These are phyloP conservation scores for Leccinum truebloodii DNA, from an alignment of 768 basidiomycete species.

Conservation along the genomic window DNA sequence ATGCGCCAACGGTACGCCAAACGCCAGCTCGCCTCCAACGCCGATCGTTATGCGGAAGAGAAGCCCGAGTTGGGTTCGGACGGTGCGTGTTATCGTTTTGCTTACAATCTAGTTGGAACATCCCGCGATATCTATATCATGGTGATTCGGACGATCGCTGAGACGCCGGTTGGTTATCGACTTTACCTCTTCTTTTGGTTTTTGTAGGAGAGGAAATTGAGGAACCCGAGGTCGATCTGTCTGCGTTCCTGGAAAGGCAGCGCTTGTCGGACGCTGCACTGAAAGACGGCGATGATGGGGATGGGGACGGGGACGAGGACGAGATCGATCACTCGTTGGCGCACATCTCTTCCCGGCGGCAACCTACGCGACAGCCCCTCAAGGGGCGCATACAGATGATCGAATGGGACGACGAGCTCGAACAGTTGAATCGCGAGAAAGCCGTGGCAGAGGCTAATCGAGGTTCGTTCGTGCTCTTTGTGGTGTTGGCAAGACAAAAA, in stretches of 20 bases:
- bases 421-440: slow-evolving; percentile 68
- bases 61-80: slow-evolving; percentile 71
- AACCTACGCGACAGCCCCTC: slow-evolving; percentile 33
- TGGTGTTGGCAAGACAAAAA: background rate
- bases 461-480: slow-evolving; percentile 44
- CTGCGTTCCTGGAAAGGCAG: slow-evolving; percentile 66
- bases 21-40: slow-evolving; percentile 66
- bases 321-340: slow-evolving; percentile 58
- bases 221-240: slow-evolving; percentile 75
- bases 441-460: slow-evolving; percentile 71
- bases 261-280: slow-evolving; percentile 40
- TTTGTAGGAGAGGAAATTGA: slow-evolving; percentile 58
- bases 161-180: background rate
- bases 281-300: slow-evolving; percentile 17
- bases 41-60: slow-evolving; percentile 71
- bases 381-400: slow-evolving; percentile 69
- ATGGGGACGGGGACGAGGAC: slow-evolving; percentile 52
- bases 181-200: background rate
- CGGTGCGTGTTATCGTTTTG: slow-evolving; percentile 41
- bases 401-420: slow-evolving; percentile 67
- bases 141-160: background rate
- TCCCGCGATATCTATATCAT: background rate
- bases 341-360: slow-evolving; percentile 44
- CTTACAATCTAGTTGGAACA: background rate
- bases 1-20: slow-evolving; percentile 50